Base-by-base conservation (phyloP, 257 asterid genomes). In the Plantago major region DNA sequence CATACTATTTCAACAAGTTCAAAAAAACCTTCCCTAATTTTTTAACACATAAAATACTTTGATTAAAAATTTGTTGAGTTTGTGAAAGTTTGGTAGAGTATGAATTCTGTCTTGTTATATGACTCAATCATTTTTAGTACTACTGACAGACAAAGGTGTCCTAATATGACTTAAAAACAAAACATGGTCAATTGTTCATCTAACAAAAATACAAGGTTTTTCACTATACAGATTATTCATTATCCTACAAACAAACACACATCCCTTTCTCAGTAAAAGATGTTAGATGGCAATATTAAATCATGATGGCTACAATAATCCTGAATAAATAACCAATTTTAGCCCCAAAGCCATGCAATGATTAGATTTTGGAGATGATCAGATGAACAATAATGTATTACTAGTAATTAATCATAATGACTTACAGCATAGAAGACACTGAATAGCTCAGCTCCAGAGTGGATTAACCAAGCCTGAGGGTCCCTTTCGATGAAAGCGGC, bases 381-480 rank as follows among this genome's bases (percentile, higher is more conserved):
- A 22, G 26, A 22, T 22, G 26, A 22, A 22, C 2, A 22, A 22
- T 22, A 22, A 22, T 22, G 26, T 22, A 22, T 22, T 22, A 22
- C 26, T 22, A 22, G 26, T 22, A 22, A 22, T 22, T 22, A 22
- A 22, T 22, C 26, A 22, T 2, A 1, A 22, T 22, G 26, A 22
- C 88, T 65, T 73, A 92, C 99, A 11, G 99, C 99, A 52, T 92
- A 92, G 86, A 92, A 86, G 14, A 92, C 97, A 10, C 94, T 92
- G 72, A 88, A 92, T 14, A 92, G 95, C 78, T 92, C 99, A 28
- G 81, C 76, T 44, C 95, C 99, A 2, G 88, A 65, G 66, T 85
- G 95, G 63, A 92, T 66, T 49, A 82, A 87, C 99, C 99, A 92
- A 37, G 95, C 95, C 65, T 84, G 83, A n/a, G 83, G 65, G 51